Conservation (phyloP, 352 stramenopile genomes). For the Pythium dissotocum region DNA sequence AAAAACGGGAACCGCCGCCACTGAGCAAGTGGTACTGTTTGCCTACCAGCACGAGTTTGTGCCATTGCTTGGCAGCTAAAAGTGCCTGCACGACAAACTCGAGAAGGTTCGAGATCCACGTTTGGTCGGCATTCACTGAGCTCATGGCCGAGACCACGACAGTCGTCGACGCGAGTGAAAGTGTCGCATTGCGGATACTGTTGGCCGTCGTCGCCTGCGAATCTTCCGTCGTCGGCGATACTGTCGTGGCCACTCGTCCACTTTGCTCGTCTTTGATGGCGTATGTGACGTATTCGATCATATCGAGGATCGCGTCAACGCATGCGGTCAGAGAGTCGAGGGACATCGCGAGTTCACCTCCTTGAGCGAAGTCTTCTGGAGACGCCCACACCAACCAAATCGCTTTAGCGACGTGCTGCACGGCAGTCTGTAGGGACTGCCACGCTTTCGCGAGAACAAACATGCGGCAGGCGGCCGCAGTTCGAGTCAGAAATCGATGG, state of each 20-base stretch:
- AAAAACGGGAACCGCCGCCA: slow-evolving; percentile 45
- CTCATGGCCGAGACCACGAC: slow-evolving; percentile 38
- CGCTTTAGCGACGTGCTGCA: slow-evolving; percentile 58
- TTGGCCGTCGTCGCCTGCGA: neutral
- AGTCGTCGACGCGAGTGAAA: slow-evolving; percentile 39
- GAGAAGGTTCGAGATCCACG: slow-evolving; percentile 53
- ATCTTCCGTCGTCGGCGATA: neutral
- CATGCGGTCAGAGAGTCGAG: slow-evolving; percentile 35
- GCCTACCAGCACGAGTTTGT: slow-evolving; percentile 57
- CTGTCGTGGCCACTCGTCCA: slow-evolving; percentile 5
- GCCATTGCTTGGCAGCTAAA: slow-evolving; percentile 40
- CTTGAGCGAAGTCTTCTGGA: slow-evolving; percentile 33
- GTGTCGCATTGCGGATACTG: slow-evolving; percentile 1
- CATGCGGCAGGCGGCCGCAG: slow-evolving; percentile 43
- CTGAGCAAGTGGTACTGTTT: slow-evolving; percentile 49
- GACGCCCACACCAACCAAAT: slow-evolving; percentile 58
- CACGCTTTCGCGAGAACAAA: slow-evolving; percentile 49
- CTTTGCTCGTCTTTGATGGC: slow-evolving; percentile 27
- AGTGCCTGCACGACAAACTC: slow-evolving; percentile 40
- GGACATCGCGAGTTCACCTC: neutral
- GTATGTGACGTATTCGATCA: slow-evolving; percentile 44
- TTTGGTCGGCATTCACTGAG: slow-evolving; percentile 40
- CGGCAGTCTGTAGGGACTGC: slow-evolving; percentile 53
- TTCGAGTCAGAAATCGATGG: slow-evolving; percentile 38
- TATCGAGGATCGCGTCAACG: slow-evolving; percentile 49